phyloP scores from a whole-genome alignment of 2,329 filamentous ascomycete genomes.

The Zalaria sp. region DNA sequence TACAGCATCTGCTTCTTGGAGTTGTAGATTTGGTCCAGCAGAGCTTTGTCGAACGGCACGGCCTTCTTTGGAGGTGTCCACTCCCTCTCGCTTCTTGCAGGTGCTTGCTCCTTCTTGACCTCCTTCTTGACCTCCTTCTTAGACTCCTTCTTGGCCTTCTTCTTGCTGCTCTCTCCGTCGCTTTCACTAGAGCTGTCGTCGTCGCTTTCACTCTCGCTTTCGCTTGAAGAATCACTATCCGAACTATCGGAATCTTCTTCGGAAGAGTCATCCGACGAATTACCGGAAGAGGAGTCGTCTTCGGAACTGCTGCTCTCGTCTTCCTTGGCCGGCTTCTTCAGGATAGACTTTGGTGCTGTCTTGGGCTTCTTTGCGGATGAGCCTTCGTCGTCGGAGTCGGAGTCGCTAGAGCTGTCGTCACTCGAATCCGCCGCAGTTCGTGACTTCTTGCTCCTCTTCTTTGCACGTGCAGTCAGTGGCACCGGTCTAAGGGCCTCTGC shows the following conservation, averaged over 20 bases:
- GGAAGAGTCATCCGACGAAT: background rate
- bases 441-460: conserved; percentile 15
- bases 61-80: background rate
- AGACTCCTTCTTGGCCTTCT: background rate
- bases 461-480: conserved; percentile 2
- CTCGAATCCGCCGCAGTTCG: conserved; percentile 14
- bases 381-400: conserved; percentile 4
- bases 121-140: background rate
- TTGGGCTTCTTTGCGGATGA: background rate
- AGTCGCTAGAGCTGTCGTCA: conserved; percentile 1
- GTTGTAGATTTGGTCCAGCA: background rate
- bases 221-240: conserved; percentile 2
- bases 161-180: background rate
- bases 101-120: background rate
- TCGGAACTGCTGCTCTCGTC: conserved; percentile 1
- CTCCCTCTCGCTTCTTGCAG: background rate
- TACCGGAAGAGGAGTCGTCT: background rate
- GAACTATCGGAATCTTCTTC: conserved; percentile 3
- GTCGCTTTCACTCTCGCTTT: conserved; percentile 5
- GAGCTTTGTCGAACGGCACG: background rate
- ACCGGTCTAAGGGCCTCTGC: conserved; percentile 1
- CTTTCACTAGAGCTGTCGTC: conserved; percentile 2
- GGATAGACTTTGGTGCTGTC: background rate
- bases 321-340: conserved; percentile 1
- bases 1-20: background rate